Base-by-base conservation (phyloP, 2,329 filamentous ascomycete genomes). In the Xenosphaeropsis pyriputrescens region DNA sequence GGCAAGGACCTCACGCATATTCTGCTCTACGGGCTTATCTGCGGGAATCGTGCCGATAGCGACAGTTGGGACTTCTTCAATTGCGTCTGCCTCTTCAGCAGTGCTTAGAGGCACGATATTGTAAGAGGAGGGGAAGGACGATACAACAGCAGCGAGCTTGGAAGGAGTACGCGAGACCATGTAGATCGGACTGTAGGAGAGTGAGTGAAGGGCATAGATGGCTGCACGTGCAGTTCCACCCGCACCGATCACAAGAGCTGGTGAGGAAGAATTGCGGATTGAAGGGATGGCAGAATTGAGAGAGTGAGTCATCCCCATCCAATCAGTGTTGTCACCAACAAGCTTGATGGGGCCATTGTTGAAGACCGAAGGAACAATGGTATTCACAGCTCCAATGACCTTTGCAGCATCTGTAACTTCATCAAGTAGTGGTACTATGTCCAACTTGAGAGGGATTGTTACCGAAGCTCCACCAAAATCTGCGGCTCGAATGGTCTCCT, bases 381-480 rank as follows among this genome's bases (percentile, higher is more conserved):
- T 98, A 62, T 98, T 98, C 45, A 96, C 81, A 3, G 91, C 91
- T 16, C 91, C 91, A 43, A 98, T 95, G 19, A 74, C 65, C 45
- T 73, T 72, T 12, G 86, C 89, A 38, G 91, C 79, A 19, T 79
- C 72, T 0, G 85, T 79, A 41, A 95, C 67, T 38, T 79, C 75
- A 53, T 96, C 86, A 12, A 98, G 64, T 5, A 89, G 60, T 0
- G 72, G 67, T 62, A 93, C 85, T 41, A 96, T 76, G 48, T 93
- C 85, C 19, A 91, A 65, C 62, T 98, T 98, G 39, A 98, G 67
- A 1, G 91, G 91, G 36, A 98, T 96, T 0, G 91, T 98, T 34
- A 98, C 85, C 3, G 86, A 95, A 3, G 85, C 89, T 41, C 91
- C 91, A 6, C 91, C 91, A 53, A 98, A 98, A 47, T 80, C 68